Conservation (phyloP, 202 grass and related monocot species). For the Panicum hallii region DNA sequence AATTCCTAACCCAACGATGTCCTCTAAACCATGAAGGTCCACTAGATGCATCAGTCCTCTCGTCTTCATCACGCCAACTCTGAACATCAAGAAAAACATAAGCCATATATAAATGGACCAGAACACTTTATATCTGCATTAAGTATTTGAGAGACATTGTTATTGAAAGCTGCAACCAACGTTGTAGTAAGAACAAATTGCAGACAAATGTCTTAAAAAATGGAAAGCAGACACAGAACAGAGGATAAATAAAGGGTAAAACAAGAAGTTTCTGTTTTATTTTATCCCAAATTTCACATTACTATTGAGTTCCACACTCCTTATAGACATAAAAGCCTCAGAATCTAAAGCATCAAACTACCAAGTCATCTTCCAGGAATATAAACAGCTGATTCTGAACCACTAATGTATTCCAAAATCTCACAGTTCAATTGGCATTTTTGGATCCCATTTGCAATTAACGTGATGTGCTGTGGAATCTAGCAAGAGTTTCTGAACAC, state of each 20-base stretch:
- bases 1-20: constrained; percentile 71
- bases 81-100: constrained; percentile 58
- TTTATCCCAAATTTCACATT: neutral
- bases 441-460: neutral
- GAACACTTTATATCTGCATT: constrained; percentile 34
- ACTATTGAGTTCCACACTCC: neutral
- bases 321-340: constrained; percentile 18
- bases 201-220: neutral
- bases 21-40: constrained; percentile 84
- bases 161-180: constrained; percentile 1
- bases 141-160: constrained; percentile 20
- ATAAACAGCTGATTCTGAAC: constrained; percentile 22
- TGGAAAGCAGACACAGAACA: neutral
- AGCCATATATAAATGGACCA: constrained; percentile 5
- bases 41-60: constrained; percentile 51
- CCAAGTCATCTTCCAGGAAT: constrained; percentile 4
- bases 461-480: neutral
- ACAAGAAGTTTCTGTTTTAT: constrained; percentile 10
- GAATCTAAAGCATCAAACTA: neutral
- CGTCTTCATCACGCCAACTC: constrained; percentile 82
- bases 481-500: neutral
- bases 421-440: constrained; percentile 8
- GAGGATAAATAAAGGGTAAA: neutral
- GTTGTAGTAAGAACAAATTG: neutral
- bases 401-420: neutral